Conservation (phyloP, 345 rosid genomes). For the Isatis tinctoria region DNA sequence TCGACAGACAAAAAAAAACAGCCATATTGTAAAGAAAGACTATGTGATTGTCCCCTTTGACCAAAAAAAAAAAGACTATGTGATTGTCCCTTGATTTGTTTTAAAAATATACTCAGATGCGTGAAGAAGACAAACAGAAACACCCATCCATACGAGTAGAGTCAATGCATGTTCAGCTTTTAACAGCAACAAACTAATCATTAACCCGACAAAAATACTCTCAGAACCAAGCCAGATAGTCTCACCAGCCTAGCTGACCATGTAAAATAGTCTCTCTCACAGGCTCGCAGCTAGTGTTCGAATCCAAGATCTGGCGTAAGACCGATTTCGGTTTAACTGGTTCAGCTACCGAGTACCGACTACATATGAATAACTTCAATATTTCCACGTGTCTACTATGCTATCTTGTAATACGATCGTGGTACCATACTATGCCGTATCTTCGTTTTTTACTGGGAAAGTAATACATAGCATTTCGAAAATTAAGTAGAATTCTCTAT, state of each 20-base stretch:
- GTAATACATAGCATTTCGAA: too few relatives aligned
- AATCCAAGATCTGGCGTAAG: neutral
- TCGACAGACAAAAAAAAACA: neutral
- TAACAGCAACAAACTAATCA: neutral
- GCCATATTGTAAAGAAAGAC: neutral
- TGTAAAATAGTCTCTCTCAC: neutral
- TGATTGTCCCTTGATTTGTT: neutral
- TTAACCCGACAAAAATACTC: neutral
- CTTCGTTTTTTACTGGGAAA: too few relatives aligned
- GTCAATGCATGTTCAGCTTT: neutral
- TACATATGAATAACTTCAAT: neutral
- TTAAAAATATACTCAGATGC: neutral
- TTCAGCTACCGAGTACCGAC: neutral
- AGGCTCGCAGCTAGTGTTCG: neutral
- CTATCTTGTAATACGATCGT: neutral
- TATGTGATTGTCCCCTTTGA: neutral
- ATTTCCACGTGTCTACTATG: neutral
- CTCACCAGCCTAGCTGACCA: neutral
- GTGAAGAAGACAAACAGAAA: neutral
- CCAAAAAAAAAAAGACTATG: neutral
- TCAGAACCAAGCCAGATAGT: neutral
- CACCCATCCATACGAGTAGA: neutral
- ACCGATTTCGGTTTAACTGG: neutral
- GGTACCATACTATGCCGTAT: neutral
- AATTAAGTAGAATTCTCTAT: too few relatives aligned